Percentiles rank a stretch among this genome's conserved stretches.
Conservation (phyloP, 805 yeast genomes). For the Lipomyces lipofer region DNA sequence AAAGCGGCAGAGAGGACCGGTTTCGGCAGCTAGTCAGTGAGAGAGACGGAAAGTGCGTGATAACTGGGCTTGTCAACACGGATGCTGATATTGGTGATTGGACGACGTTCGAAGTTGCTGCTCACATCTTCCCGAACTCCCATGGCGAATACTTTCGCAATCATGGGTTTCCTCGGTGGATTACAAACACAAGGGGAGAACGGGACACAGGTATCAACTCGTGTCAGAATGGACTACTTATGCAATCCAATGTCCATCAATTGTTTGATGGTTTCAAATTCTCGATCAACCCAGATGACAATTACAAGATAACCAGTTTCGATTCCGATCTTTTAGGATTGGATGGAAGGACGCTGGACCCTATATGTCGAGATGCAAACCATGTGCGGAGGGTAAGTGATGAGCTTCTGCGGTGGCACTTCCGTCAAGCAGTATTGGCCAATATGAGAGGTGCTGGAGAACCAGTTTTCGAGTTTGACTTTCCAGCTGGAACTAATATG, state of each 20-base stretch:
- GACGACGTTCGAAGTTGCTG: neutral
- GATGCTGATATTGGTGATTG: neutral
- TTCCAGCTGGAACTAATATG: neutral
- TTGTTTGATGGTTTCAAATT: neutral
- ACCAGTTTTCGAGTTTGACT: neutral
- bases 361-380: neutral
- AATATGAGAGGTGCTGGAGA: neutral
- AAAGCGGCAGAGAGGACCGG: neutral
- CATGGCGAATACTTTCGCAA: neutral
- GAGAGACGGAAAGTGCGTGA: neutral
- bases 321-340: neutral
- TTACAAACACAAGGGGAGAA: neutral
- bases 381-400: neutral
- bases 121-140: neutral
- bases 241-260: neutral
- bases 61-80: neutral
- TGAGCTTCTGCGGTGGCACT: neutral
- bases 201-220: neutral
- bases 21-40: neutral
- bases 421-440: neutral
- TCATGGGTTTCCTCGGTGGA: neutral
- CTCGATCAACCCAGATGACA: neutral
- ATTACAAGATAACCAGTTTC: neutral
- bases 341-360: neutral
- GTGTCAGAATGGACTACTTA: neutral